Conservation (phyloP, 139 green algal species). For the Cymbomonas tetramitiformis region DNA sequence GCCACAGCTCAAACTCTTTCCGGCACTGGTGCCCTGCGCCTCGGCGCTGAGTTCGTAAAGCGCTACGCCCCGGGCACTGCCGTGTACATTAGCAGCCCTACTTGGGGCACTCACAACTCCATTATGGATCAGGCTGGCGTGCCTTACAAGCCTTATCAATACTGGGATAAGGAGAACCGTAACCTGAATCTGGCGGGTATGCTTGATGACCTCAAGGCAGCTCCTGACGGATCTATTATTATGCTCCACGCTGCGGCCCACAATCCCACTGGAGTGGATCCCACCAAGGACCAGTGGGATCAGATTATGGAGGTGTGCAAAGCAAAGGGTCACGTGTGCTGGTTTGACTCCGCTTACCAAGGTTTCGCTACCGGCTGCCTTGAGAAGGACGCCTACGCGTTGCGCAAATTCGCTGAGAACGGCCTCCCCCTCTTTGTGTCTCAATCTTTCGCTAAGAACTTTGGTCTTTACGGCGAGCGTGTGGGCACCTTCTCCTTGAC, state of each 20-base stretch:
- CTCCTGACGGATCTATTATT: slow-evolving; percentile 27
- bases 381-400: slow-evolving; percentile 14
- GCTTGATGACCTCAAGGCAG: slow-evolving; percentile 28
- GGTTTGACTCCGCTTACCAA: slow-evolving; percentile 45
- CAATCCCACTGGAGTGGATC: slow-evolving; percentile 47
- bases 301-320: slow-evolving; percentile 27
- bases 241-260: slow-evolving; percentile 43
- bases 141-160: too few species aligned
- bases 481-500: slow-evolving; percentile 33
- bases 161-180: too few species aligned
- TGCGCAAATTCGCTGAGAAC: slow-evolving; percentile 16
- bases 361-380: too few species aligned
- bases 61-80: too few species aligned
- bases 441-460: slow-evolving; percentile 23
- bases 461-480: slow-evolving; percentile 36
- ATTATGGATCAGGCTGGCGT: too few species aligned
- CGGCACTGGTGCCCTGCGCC: too few species aligned
- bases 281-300: slow-evolving; percentile 34
- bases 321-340: slow-evolving; percentile 25
- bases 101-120: too few species aligned
- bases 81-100: too few species aligned
- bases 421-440: slow-evolving; percentile 17
- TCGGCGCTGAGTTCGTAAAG: too few species aligned
- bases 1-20: too few species aligned
- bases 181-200: slow-evolving; percentile 22